These are phyloP conservation scores for Anisodus tanguticus DNA, from an alignment of 257 asterid genomes.

Conservation along the genomic window DNA sequence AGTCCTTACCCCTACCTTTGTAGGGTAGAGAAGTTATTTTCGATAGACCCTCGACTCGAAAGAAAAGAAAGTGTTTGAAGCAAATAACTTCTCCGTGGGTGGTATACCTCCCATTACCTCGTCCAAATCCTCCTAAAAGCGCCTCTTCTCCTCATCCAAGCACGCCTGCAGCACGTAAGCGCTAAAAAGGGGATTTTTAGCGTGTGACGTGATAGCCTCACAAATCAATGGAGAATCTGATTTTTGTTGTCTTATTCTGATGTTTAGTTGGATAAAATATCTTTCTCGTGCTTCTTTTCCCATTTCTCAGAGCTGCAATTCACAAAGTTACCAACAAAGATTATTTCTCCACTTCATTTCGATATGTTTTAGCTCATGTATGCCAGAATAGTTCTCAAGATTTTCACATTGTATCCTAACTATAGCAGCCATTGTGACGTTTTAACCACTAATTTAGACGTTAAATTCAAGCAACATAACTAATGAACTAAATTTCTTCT, in stretches of 20 bases:
- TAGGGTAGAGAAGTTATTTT: too few relatives aligned
- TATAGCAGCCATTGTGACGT: neutral
- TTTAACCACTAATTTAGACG: neutral
- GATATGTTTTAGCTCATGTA: neutral
- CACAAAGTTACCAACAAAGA: neutral
- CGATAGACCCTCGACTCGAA: too few relatives aligned
- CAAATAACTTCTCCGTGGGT: too few relatives aligned
- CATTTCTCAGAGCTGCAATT: neutral
- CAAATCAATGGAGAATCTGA: neutral
- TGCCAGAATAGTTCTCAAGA: neutral
- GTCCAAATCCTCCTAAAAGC: too few relatives aligned
- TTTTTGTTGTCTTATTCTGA: slow-evolving; percentile 16
- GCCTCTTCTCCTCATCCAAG: too few relatives aligned
- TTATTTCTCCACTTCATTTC: neutral
- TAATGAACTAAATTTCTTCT: neutral
- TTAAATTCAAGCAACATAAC: neutral
- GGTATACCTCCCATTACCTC: too few relatives aligned
- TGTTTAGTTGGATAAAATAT: neutral
- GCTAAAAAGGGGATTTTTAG: neutral
- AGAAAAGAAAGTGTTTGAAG: too few relatives aligned
- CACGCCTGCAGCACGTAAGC: too few relatives aligned
- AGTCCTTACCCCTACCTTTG: too few relatives aligned
- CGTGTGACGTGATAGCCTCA: neutral
- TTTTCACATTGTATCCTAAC: neutral
- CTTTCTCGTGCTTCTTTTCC: slow-evolving; percentile 10